Evolutionary conservation across 352 stramenopile species (phyloP).

Genomic region (Pythium aphanidermatum): DNA sequence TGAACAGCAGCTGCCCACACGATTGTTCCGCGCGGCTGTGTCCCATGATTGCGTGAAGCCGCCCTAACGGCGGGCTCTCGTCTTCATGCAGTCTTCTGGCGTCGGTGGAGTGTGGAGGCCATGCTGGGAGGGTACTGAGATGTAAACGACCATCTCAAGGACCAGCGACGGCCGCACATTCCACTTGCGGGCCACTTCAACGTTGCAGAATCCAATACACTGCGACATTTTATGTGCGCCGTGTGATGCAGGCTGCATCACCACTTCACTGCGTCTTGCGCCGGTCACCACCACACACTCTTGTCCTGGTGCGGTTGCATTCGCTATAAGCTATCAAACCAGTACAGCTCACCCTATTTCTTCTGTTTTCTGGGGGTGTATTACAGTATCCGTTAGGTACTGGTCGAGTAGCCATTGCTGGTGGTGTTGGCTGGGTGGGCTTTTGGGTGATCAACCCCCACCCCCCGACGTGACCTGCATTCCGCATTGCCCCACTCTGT

Average conservation of each 20-base stretch:
- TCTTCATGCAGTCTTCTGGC: too few species aligned
- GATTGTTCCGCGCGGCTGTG: constrained; percentile 1
- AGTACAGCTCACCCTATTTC: too few species aligned
- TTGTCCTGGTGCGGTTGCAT: constrained; percentile 1
- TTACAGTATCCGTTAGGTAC: constrained; percentile 1
- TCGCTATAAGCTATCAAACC: constrained; percentile 1
- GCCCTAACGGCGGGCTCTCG: too few species aligned
- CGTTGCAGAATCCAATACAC: constrained; percentile 18
- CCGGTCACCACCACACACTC: constrained; percentile 5
- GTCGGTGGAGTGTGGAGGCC: too few species aligned
- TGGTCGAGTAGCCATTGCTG: constrained; percentile 1
- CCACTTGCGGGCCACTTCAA: constrained; percentile 20
- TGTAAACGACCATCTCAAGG: too few species aligned
- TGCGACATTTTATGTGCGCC: constrained; percentile 3
- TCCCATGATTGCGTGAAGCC: constrained; percentile 6
- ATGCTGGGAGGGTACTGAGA: constrained; percentile 4
- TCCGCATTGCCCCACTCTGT: constrained; percentile 4
- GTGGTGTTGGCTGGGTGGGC: constrained; percentile 10
- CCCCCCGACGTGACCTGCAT: constrained; percentile 14
- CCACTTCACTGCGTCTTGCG: background rate
- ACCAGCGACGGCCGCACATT: too few species aligned
- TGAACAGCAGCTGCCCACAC: too few species aligned
- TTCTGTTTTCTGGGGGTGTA: too few species aligned
- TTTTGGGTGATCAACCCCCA: constrained; percentile 15
- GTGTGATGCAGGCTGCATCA: constrained; percentile 1